Evolutionary conservation across 2,329 filamentous ascomycete species (phyloP).

Genomic region (Fusarium sp.): DNA sequence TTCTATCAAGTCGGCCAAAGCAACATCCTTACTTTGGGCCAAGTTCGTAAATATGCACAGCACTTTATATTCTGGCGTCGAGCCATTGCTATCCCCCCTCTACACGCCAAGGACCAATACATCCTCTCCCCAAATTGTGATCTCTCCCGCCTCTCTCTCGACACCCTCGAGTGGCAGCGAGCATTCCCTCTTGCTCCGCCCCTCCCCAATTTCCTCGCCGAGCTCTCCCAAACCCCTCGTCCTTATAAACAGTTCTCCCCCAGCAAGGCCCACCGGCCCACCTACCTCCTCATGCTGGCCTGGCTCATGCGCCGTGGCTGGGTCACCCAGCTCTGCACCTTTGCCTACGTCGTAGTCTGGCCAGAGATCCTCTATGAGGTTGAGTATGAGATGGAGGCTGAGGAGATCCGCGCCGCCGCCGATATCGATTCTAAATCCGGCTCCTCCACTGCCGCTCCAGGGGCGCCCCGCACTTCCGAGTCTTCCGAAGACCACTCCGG

Average conservation of each 20-base stretch:
- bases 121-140: constrained; percentile 93
- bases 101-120: constrained; percentile 91
- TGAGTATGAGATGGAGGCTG: constrained; percentile 75
- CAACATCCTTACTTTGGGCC: constrained; percentile 78
- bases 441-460: constrained; percentile 25
- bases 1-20: constrained; percentile 78
- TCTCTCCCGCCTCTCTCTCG: constrained; percentile 75
- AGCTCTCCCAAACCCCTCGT: constrained; percentile 82
- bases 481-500: constrained; percentile 43
- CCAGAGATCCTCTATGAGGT: constrained; percentile 87
- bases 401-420: constrained; percentile 65
- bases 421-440: constrained; percentile 41
- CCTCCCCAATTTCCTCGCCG: constrained; percentile 87
- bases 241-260: constrained; percentile 88
- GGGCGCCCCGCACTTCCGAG: constrained; percentile 39
- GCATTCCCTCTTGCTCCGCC: constrained; percentile 86
- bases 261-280: constrained; percentile 85
- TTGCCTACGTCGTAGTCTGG: constrained; percentile 87
- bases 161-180: constrained; percentile 78
- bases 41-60: constrained; percentile 88
- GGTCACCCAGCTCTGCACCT: constrained; percentile 93
- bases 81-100: constrained; percentile 88
- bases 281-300: constrained; percentile 90
- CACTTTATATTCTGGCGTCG: constrained; percentile 97
- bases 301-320: constrained; percentile 94